A percentile compares a stretch with the other conserved stretches of the same genome.
These are phyloP conservation scores for Astrothelium macrocarpum DNA, from an alignment of 495 filamentous ascomycete genomes.

Conservation along the genomic window DNA sequence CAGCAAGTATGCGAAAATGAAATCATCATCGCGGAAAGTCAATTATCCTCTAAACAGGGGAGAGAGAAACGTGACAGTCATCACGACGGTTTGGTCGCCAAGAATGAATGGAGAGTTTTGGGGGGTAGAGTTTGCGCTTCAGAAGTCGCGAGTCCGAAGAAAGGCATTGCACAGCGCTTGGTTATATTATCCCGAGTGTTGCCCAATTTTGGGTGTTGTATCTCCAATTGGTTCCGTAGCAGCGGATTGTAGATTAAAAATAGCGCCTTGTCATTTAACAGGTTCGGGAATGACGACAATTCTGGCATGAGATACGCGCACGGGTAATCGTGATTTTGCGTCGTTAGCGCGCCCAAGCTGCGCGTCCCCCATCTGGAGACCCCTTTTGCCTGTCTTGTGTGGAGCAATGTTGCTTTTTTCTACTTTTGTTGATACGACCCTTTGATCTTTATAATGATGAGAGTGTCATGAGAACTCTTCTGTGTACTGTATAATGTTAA, in stretches of 20 bases:
- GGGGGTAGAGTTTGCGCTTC: background rate
- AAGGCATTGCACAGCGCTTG: background rate
- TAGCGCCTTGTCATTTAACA: background rate
- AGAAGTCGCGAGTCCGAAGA: background rate
- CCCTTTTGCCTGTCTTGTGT: background rate
- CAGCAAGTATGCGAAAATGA: background rate
- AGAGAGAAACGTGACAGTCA: background rate
- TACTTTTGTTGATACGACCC: too few species aligned
- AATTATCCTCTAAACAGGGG: too few species aligned
- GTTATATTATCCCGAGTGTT: too few species aligned
- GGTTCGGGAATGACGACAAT: background rate
- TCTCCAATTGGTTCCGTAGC: background rate
- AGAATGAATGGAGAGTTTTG: constrained; percentile 12
- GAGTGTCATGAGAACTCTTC: background rate
- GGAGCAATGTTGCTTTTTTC: too few species aligned
- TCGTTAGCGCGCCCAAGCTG: background rate
- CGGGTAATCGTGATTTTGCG: background rate
- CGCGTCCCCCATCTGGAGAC: constrained; percentile 4
- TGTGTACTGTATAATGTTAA: constrained; percentile 1
- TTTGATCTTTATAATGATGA: background rate
- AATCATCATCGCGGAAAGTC: too few species aligned
- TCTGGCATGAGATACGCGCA: background rate
- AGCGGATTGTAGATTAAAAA: background rate
- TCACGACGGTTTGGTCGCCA: background rate
- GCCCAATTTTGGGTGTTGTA: too few species aligned